Conservation (phyloP, 2,329 filamentous ascomycete genomes). For the Arthrinium puccinioides region DNA sequence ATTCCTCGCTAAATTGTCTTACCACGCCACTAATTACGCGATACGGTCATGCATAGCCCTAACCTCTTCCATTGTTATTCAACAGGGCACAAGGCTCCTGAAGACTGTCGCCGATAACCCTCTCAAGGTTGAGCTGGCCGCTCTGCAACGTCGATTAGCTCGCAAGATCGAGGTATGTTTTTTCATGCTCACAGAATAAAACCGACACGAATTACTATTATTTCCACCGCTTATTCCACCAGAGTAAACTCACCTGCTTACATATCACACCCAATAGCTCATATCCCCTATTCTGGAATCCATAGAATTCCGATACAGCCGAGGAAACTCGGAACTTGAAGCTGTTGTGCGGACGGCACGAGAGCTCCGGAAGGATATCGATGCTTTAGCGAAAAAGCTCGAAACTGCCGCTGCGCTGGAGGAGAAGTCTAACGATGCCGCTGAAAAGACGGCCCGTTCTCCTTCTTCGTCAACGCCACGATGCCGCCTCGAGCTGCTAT, state of each 20-base stretch:
- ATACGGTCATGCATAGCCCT: slow-evolving; percentile 81
- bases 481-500: slow-evolving; percentile 57
- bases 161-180: slow-evolving; percentile 70
- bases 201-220: no score
- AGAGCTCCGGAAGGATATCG: slow-evolving; percentile 75
- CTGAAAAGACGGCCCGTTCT: slow-evolving; percentile 26
- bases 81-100: slow-evolving; percentile 70
- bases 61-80: slow-evolving; percentile 78
- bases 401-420: slow-evolving; percentile 61
- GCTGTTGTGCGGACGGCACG: slow-evolving; percentile 80
- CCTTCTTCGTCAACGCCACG: slow-evolving; percentile 43
- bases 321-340: slow-evolving; percentile 59
- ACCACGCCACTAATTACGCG: slow-evolving; percentile 85
- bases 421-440: slow-evolving; percentile 34
- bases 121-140: slow-evolving; percentile 59
- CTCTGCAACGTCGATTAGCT: slow-evolving; percentile 67
- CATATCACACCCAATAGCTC: no score
- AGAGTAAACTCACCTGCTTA: no score
- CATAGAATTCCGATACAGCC: slow-evolving; percentile 34
- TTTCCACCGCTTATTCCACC: no score
- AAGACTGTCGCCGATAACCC: slow-evolving; percentile 67
- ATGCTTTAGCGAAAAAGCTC: slow-evolving; percentile 68
- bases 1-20: slow-evolving; percentile 43
- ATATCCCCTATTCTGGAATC: slow-evolving; percentile 22
- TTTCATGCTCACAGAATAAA: slow-evolving; percentile 4